Evolutionary conservation across 805 yeast genomes (phyloP), one percentile per base, ranked within the genome.

Genomic region (Candida coleopterorum): DNA sequence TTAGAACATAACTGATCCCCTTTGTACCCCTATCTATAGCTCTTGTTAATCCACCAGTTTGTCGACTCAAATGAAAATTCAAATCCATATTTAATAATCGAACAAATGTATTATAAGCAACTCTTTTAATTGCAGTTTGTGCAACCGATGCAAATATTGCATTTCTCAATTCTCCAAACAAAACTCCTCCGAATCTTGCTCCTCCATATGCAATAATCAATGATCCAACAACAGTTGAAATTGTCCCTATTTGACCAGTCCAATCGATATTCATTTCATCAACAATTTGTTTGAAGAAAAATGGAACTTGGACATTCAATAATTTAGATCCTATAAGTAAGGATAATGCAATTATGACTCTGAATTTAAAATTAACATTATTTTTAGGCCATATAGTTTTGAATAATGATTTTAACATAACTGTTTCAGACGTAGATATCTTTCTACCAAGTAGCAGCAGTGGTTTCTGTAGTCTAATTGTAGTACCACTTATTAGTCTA

Each of bases 11-110:
- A 9, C 94, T 81, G 37, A 93, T 90, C 65, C 98, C 98, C 50
- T 93, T 90, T 1, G 97, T 90, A 58, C 98, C 98, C 45, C 98
- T 71, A 52, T 93, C 98, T 51, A 93, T 93, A 2, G 97, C 97
- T 43, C 98, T 70, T 0, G 97, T 90, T 23, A 93, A 62, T 0
- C 96, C 97, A 46, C 98, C 98, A 0, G 98, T 93, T 58, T 93
- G 97, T 47, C 89, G 72, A 9, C 90, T 73, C 27, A 93, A 62
- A 58, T 93, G 98, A 74, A 90, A 93, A 15, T 86, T 83, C 37
- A 89, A 64, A 60, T 93, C 98, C 58, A 93, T 70, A 49, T 77
- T 77, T 58, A 93, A 70, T 35, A 93, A 64, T 57, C 90, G 97
- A 29, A 67, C 70, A 58, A 90, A 93, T 0, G 97, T 88, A 52